phyloP scores from a whole-genome alignment of 352 stramenopile species.

The Phytopythium oedochilum region DNA sequence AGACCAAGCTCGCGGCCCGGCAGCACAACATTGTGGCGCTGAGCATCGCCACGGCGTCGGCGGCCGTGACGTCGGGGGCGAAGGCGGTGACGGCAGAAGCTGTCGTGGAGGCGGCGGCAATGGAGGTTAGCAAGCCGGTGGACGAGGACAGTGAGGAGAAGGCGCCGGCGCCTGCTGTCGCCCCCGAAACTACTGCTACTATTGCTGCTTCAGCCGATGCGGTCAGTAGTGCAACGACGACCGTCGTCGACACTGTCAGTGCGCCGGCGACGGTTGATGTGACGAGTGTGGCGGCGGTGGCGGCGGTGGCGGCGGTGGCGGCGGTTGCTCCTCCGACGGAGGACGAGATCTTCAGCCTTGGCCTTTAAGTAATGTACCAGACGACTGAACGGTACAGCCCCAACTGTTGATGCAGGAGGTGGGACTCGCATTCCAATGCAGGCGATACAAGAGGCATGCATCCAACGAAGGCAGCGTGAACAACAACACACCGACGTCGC shows the following conservation, averaged over 20 bases:
- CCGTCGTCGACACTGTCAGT: not conserved
- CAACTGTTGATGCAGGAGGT: too few relatives aligned
- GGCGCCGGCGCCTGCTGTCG: slow-evolving; percentile 1
- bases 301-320: slow-evolving; percentile 8
- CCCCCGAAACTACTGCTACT: not conserved
- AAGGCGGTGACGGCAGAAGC: not conserved
- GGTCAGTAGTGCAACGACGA: not conserved
- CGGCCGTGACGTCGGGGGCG: slow-evolving; percentile 6
- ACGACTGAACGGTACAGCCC: too few relatives aligned
- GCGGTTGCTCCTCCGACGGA: slow-evolving; percentile 18
- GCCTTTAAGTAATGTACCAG: slow-evolving; percentile 38
- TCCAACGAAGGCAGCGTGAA: not conserved
- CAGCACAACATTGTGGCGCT: slow-evolving; percentile 37
- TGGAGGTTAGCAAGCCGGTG: too few relatives aligned
- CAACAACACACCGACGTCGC: not conserved
- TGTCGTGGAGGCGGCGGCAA: slow-evolving; percentile 26
- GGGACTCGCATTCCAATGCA: not conserved
- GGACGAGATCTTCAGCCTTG: slow-evolving; percentile 81
- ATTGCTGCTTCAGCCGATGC: not conserved
- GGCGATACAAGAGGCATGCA: not conserved
- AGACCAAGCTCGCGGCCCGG: slow-evolving; percentile 28
- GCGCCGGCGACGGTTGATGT: not conserved
- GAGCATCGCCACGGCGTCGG: slow-evolving; percentile 12
- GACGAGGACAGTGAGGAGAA: slow-evolving; percentile 11
- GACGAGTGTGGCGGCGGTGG: slow-evolving; percentile 1